Base-by-base conservation (phyloP, 2,329 filamentous ascomycete genomes). In the Myriosclerotinia duriaeana region DNA sequence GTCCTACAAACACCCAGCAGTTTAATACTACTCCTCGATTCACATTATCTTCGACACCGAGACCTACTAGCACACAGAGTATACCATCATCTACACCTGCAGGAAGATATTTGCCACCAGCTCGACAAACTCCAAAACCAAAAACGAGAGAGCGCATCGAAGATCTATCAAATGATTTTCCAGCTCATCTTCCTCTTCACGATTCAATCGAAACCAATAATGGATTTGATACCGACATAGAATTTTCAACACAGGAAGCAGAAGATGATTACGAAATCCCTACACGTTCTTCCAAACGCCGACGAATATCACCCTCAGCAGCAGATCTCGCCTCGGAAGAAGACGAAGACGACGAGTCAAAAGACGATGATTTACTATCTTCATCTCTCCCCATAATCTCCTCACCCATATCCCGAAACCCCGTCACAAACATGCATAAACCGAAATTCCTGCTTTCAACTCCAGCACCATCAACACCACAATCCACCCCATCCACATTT, bases 11-110 rank as follows among this genome's bases (percentile, higher is more conserved):
- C 17, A 67, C 69, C 15, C 74, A 74, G 60, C 75, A 75, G 68
- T 77, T 77, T 67, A 77, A 77, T 58, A 65, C 73, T 12, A 76
- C 75, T 34, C 76, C 75, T 63, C 72, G 75, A 46, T 77, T 77
- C 67, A 72, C 69, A 9, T 69, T 76, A 56, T 69, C 75, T 22
- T 75, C 73, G 2, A 74, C 74, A 0, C 74, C 74, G 14, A 67
- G 68, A 64, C 70, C 70, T 22, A 69, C 70, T 53, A 67, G 68
- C 8, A 69, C 73, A n/a, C 71, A 73, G 38, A 68, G 55, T 66
- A 46, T 69, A 26, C 65, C 71, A 56, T 48, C 69, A 61, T 56
- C 70, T 46, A 76, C 72, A 30, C 74, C 74, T 17, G 68, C 70
- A n/a, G 66, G 72, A 34, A 72, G 72, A 48, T 76, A 69, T 48